These are phyloP conservation scores for Saturnispora halmiae DNA, from an alignment of 805 yeast genomes.

Conservation along the genomic window DNA sequence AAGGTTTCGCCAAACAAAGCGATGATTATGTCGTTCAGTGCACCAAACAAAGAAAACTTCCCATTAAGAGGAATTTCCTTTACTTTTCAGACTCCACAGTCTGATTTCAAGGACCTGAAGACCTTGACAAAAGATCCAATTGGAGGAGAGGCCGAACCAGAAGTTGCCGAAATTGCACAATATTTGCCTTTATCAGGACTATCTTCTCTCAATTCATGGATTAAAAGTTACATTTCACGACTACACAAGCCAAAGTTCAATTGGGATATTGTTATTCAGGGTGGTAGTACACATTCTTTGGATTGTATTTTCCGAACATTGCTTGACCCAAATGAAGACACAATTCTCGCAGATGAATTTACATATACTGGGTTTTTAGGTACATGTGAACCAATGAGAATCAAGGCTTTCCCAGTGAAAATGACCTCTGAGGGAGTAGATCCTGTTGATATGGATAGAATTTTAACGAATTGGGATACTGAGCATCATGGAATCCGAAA, in stretches of 20 bases:
- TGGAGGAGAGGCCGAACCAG: slow-evolving; percentile 12
- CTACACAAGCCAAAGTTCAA: slow-evolving; percentile 41
- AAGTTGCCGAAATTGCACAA: slow-evolving; percentile 41
- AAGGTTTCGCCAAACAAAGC: slow-evolving; percentile 24
- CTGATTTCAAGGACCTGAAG: slow-evolving; percentile 30
- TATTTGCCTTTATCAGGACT: slow-evolving; percentile 44
- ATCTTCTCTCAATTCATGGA: slow-evolving; percentile 32
- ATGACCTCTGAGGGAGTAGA: slow-evolving; percentile 74
- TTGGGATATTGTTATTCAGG: slow-evolving; percentile 65
- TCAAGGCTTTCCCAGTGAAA: slow-evolving; percentile 59
- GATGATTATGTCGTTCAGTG: slow-evolving; percentile 45
- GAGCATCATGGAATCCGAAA: slow-evolving; percentile 30
- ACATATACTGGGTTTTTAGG: slow-evolving; percentile 81
- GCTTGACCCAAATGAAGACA: slow-evolving; percentile 61
- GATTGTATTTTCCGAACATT: slow-evolving; percentile 75
- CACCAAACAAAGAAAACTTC: slow-evolving; percentile 44
- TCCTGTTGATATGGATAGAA: slow-evolving; percentile 56
- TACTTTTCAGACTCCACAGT: slow-evolving; percentile 32
- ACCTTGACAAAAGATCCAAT: slow-evolving; percentile 30
- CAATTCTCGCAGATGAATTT: slow-evolving; percentile 71
- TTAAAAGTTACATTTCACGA: slow-evolving; percentile 34
- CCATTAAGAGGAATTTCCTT: slow-evolving; percentile 32
- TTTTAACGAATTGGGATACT: slow-evolving; percentile 62
- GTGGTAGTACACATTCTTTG: slow-evolving; percentile 88
- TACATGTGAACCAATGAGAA: slow-evolving; percentile 65